Evolutionary conservation across 176 grass and related monocot species (phyloP), one percentile per base, ranked within the genome.

Genomic region (Carex myosuroides): DNA sequence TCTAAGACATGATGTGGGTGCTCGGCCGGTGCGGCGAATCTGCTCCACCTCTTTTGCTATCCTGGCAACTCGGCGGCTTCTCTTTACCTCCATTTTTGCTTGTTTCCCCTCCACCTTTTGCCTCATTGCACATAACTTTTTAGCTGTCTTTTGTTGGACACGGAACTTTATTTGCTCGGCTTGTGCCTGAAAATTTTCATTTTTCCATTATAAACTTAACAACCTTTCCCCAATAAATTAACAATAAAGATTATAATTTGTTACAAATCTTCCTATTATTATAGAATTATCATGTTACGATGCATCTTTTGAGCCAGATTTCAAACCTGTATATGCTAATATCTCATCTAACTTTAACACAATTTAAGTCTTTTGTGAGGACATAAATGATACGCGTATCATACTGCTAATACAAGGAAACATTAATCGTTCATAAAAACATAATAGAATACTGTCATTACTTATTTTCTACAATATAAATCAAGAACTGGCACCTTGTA

Each of bases 21-120:
- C 56, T 14, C 70, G 89, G 59, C 96, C 96, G 17, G 90, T 92
- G 50, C 67, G 70, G 44, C 89, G 85, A 54, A 99, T 95, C 71
- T 89, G 85, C 69, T 99, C 88, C 57, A 91, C 96, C 86, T 95
- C 88, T 81, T 82, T 79, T 1, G 90, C 88, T 82, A 95, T 22
- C 78, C 85, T 88, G 0, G 85, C 32, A 14, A 84, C 88, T 35
- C 80, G 93, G 52, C 85, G 88, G 74, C 64, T 94, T 84, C 84
- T 87, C 59, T 85, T 76, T 1, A 89, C 89, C 84, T 92, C 96
- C 13, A 85, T 84, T 83, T 59, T 85, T 12, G 88, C 90, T 84
- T 94, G 89, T 83, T 93, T 95, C 0, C 85, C 91, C 22, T 95
- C 91, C 54, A 85, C 90, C 73, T 66, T 87, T 60, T 83, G 90